Base-by-base conservation (phyloP, 305 asterid species). In the Fraxinus sp. region DNA sequence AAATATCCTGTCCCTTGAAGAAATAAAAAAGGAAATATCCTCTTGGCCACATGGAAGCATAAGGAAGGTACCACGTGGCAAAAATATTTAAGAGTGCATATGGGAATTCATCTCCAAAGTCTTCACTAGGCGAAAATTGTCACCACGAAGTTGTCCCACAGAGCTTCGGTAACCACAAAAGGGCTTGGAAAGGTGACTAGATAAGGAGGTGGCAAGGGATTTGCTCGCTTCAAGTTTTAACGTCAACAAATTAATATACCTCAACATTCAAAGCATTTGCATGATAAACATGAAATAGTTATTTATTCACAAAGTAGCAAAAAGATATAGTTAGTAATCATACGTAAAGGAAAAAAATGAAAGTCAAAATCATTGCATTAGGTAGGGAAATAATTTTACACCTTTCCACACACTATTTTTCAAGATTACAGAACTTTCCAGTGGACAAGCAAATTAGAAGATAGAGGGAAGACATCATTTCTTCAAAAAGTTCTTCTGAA, bases 401-500 rank as follows among this genome's bases (percentile, higher is more conserved):
- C 52, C 52, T 43, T 43, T 43, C 52, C 52, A 43, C 52, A 11
- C 4, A 37, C 0, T 39, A 39, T 39, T 8, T 39, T 39, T 39
- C 49, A 39, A 39, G 49, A 39, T 39, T 9, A 39, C 49, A 39
- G 49, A 39, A 39, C 49, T 39, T 39, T 39, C 49, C 62, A 52
- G 18, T 52, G 62, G 62, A 16, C 57, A 87, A 86, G 77, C 85
- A 86, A 72, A 80, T 46, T 84, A 82, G 82, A 79, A 86, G 84
- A 78, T 49, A 84, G 14, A 92, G 86, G 79, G 97, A 91, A 83
- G 98, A 95, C 79, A 89, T 90, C 14, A 83, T 92, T 83, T 91
- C 95, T 78, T 92, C 97, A 81, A 96, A 92, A 87, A 90, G 89
- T 85, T 92, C 97, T 80, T 90, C 97, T 18, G 96, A 91, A 76